phyloP scores from a whole-genome alignment of 2,329 filamentous ascomycete genomes.

The Colletotrichum sp. region DNA sequence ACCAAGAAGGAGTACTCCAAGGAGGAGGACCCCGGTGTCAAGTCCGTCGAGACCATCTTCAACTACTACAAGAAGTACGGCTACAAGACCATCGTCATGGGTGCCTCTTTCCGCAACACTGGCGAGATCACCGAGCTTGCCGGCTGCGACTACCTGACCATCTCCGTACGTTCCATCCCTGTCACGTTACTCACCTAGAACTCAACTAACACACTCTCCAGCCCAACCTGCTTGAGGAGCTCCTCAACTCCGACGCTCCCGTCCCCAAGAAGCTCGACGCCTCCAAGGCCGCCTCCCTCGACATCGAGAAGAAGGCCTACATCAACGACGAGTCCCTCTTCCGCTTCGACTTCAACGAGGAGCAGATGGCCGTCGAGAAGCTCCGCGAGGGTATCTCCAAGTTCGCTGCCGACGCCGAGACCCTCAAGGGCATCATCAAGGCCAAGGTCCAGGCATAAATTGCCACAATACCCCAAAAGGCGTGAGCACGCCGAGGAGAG shows the following conservation, averaged over 20 bases:
- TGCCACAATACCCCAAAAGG: background rate
- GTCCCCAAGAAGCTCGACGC: constrained; percentile 95
- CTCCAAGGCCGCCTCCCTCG: constrained; percentile 64
- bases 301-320: constrained; percentile 90
- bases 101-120: constrained; percentile 93
- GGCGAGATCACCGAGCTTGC: constrained; percentile 98
- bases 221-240: constrained; percentile 93
- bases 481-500: background rate
- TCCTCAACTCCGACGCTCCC: constrained; percentile 80
- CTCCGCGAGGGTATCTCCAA: constrained; percentile 99
- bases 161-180: constrained; percentile 70
- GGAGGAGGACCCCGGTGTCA: constrained; percentile 93
- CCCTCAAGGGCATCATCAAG: constrained; percentile 90
- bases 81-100: constrained; percentile 99
- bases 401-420: constrained; percentile 94
- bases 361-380: constrained; percentile 99
- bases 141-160: constrained; percentile 98
- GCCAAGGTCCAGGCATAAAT: constrained; percentile 72
- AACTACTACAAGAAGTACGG: constrained; percentile 99
- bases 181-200: background rate
- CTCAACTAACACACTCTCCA: constrained; percentile 35
- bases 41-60: constrained; percentile 92
- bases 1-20: constrained; percentile 93
- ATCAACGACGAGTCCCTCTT: constrained; percentile 87
- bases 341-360: constrained; percentile 99